phyloP scores from a whole-genome alignment of 441 rosid species.

The Populus trichocarpa region DNA sequence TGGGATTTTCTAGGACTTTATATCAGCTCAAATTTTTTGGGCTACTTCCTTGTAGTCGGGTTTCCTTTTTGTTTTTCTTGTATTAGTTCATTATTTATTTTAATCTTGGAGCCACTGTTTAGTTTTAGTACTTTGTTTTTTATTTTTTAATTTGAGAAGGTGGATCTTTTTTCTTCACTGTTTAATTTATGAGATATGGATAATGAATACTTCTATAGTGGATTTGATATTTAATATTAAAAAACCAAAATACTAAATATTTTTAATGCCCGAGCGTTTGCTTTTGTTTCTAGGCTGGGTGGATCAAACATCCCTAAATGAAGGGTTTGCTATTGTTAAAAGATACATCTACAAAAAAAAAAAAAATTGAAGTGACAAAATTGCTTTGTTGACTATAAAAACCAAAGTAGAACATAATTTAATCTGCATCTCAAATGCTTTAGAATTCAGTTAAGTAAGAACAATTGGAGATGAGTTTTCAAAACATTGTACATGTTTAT shows the following conservation, averaged over 20 bases:
- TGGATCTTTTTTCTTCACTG: no score
- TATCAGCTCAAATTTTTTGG: neutral
- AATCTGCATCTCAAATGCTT: neutral
- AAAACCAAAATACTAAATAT: no score
- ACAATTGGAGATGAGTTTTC: neutral
- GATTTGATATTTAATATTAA: neutral
- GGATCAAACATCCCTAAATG: neutral
- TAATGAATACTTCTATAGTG: neutral
- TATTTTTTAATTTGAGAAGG: neutral
- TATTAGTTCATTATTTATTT: no score
- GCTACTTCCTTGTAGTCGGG: neutral
- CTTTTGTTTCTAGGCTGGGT: neutral
- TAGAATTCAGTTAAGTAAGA: neutral
- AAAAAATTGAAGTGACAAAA: neutral
- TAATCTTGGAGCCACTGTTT: neutral
- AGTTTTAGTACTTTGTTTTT: neutral
- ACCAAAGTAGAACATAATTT: neutral
- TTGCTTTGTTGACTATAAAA: neutral
- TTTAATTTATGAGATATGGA: no score
- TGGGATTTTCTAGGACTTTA: neutral
- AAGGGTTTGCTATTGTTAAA: neutral
- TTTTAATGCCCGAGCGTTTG: neutral
- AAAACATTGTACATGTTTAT: neutral
- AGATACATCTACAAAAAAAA: no score
- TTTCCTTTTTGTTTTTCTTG: neutral